These are phyloP conservation scores for Tubosaeta sp. DNA, from an alignment of 768 basidiomycete genomes.

Conservation along the genomic window DNA sequence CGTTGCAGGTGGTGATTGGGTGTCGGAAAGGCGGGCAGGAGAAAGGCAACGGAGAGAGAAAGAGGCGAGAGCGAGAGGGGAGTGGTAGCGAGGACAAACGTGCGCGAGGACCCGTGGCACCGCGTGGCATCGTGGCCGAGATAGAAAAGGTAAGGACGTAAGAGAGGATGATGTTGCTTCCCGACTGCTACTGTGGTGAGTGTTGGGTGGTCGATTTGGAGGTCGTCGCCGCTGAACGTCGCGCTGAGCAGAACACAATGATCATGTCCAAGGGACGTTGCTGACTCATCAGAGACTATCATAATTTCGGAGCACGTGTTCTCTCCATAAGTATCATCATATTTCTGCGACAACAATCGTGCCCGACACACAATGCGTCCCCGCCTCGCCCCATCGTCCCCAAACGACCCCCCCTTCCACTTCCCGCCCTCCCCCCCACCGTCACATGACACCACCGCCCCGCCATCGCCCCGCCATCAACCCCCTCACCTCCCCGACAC, in stretches of 20 bases:
- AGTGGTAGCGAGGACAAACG: constrained; percentile 29
- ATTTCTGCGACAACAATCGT: constrained; percentile 1
- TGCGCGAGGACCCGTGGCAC: constrained; percentile 35
- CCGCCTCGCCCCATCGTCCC: neutral
- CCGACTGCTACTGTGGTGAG: constrained; percentile 17
- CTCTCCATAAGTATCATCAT: constrained; percentile 30
- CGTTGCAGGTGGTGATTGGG: constrained; percentile 26
- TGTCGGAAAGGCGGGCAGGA: constrained; percentile 8
- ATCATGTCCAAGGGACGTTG: constrained; percentile 2
- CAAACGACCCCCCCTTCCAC: neutral
- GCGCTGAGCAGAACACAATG: constrained; percentile 4
- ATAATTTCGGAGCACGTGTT: constrained; percentile 31
- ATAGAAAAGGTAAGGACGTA: constrained; percentile 27
- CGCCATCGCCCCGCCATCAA: neutral
- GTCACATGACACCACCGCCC: neutral
- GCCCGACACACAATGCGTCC: neutral
- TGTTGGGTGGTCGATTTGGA: neutral
- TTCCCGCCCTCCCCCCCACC: constrained; percentile 4
- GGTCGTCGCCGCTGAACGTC: constrained; percentile 9
- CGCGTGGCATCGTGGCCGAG: constrained; percentile 17
- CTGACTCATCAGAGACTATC: constrained; percentile 31
- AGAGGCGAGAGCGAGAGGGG: constrained; percentile 4
- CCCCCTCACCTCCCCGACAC: constrained; percentile 32
- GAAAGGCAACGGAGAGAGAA: constrained; percentile 6
- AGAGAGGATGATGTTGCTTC: constrained; percentile 9